These are phyloP conservation scores for Chrysoporthe cubensis DNA, from an alignment of 2,329 filamentous ascomycete genomes.

Conservation along the genomic window DNA sequence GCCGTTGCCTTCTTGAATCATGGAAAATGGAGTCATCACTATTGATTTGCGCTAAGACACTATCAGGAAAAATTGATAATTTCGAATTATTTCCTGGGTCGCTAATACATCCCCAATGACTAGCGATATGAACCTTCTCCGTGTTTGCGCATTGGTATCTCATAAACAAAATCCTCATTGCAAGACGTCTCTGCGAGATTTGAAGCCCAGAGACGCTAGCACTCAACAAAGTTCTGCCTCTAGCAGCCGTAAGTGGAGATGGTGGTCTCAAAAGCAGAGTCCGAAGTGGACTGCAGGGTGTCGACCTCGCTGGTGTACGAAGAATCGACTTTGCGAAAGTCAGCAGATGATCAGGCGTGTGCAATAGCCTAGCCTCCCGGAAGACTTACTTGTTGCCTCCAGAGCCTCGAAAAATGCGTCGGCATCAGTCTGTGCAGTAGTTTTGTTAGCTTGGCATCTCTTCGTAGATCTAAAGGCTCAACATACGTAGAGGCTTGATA, in stretches of 20 bases:
- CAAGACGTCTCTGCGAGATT: too few species aligned
- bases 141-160: not conserved
- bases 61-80: not conserved
- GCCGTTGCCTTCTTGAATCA: not conserved
- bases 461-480: rapidly evolving
- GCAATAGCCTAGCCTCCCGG: too few species aligned
- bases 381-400: slow-evolving; percentile 7
- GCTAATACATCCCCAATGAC: not conserved
- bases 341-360: not conserved
- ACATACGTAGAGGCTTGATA: slow-evolving; percentile 19
- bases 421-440: not conserved
- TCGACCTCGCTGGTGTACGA: slow-evolving; percentile 1
- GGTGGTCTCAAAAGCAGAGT: slow-evolving; percentile 7
- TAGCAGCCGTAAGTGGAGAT: slow-evolving; percentile 16
- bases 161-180: not conserved
- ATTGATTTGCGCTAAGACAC: not conserved
- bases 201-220: too few species aligned
- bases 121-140: not conserved
- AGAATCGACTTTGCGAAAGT: slow-evolving; percentile 8
- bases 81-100: not conserved
- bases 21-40: not conserved
- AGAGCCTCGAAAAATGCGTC: slow-evolving; percentile 15
- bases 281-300: slow-evolving; percentile 9
- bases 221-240: too few species aligned
- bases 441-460: not conserved